Percentiles rank a stretch among this genome's conserved stretches.
These are phyloP conservation scores for Trichoderma sp. DNA, from an alignment of 2,329 filamentous ascomycete species.

Conservation along the genomic window DNA sequence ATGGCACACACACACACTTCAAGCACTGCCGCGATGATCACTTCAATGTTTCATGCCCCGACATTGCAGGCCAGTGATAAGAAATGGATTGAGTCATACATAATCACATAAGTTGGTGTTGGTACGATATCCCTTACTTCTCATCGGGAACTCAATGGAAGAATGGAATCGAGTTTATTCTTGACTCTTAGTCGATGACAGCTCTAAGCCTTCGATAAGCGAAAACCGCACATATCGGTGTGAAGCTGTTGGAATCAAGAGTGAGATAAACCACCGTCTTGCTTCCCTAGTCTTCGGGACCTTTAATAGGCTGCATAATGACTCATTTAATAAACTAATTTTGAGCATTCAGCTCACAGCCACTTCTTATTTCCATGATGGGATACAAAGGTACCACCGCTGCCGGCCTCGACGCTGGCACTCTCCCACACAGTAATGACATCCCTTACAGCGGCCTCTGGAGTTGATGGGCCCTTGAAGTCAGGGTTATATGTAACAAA, in stretches of 20 bases:
- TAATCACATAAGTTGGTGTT: neutral
- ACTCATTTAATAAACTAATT: neutral
- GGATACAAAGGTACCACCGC: neutral
- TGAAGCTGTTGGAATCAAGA: neutral
- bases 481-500: neutral
- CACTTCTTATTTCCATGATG: constrained; percentile 1
- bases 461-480: neutral
- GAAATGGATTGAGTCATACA: neutral
- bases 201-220: neutral
- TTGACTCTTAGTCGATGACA: neutral
- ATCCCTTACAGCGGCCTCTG: neutral
- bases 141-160: neutral
- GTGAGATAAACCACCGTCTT: neutral
- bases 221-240: neutral
- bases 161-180: neutral
- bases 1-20: neutral
- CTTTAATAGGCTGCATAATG: fast-evolving
- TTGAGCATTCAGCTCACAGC: neutral
- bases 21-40: neutral
- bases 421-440: constrained; percentile 1
- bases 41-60: neutral
- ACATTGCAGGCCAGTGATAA: neutral
- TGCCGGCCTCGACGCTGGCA: neutral
- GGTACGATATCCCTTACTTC: too few species aligned
- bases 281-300: neutral